A percentile compares a stretch with the other conserved stretches of the same genome.
Evolutionary conservation across 257 asterid species (phyloP).

Genomic region (Rhazya stricta): DNA sequence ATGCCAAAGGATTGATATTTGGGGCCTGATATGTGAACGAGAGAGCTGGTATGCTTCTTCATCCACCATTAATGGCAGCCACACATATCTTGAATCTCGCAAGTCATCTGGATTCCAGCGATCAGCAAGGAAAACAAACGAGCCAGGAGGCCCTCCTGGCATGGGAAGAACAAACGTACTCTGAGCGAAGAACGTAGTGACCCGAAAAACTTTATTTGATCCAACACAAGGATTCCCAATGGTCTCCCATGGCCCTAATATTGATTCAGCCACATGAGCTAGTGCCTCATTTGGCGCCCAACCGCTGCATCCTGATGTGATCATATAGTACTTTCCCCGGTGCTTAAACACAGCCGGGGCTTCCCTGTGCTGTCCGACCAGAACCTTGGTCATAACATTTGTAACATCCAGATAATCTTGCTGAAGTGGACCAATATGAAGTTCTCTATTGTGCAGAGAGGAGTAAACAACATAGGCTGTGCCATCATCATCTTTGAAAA

Average conservation of each 20-base stretch:
- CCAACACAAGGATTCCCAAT: constrained; percentile 84
- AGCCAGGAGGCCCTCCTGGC: constrained; percentile 40
- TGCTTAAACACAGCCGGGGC: constrained; percentile 74
- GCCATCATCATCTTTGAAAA: constrained; percentile 60
- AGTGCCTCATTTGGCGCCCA: constrained; percentile 81
- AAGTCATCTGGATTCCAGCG: constrained; percentile 65
- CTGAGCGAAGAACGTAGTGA: constrained; percentile 62
- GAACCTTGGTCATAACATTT: constrained; percentile 26
- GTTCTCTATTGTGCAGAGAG: constrained; percentile 52
- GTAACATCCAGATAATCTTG: constrained; percentile 41
- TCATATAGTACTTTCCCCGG: constrained; percentile 47
- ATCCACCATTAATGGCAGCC: constrained; percentile 66
- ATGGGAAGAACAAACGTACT: constrained; percentile 59
- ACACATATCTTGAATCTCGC: constrained; percentile 61
- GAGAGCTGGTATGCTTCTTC: constrained; percentile 27
- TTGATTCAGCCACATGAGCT: constrained; percentile 66
- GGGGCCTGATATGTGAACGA: constrained; percentile 37
- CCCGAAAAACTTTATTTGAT: constrained; percentile 45
- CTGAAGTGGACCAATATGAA: constrained; percentile 46
- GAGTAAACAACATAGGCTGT: constrained; percentile 52
- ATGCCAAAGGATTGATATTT: constrained; percentile 69
- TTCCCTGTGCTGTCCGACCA: constrained; percentile 63
- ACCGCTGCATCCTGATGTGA: constrained; percentile 85
- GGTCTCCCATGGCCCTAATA: constrained; percentile 75
- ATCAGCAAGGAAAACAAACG: constrained; percentile 68